Evolutionary conservation across 2,329 filamentous ascomycete species (phyloP), one percentile per base, ranked within the genome.

Genomic region (Monosporascus sp.): DNA sequence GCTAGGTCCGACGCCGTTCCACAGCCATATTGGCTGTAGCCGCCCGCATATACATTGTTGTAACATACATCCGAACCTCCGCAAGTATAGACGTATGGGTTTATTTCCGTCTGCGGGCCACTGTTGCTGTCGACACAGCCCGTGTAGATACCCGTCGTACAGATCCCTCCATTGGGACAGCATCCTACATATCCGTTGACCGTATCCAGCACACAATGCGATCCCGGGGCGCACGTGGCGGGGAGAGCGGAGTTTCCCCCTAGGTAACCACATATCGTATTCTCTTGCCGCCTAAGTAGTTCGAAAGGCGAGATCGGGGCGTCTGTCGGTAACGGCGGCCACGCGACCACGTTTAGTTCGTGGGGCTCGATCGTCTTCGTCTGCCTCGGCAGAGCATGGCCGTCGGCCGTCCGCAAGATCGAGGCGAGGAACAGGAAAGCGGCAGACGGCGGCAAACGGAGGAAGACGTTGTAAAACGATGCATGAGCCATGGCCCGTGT

Each of bases 241-340:
- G 80, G 78, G 31, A 82, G 66, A 24, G 68, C 66, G 1, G 74
- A 65, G 57, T 82, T 65, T 22, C 79, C 81, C 55, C 75, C 77
- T 61, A 85, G 73, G 65, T 76, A 85, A 43, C 81, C 81, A 60
- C 81, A 84, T 52, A 85, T 64, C 17, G 80, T 83, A 65, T 81
- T 81, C 25, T 66, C 62, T 54, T 77, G 72, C 39, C 75, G 73
- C 46, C 71, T 72, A 24, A 64, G 61, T 6, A 76, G 67, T 39
- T 70, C 67, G 41, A 62, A 65, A 43, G 68, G 67, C 48, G 67
- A 61, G 5, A 64, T 54, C 11, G 76, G 75, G 17, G 71, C 65
- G 3, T 71, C 69, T 11, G 78, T 78, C 1, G 75, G 72, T 7
- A 61, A 52, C 4, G 60, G 67, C 37, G 75, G 74, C 64, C 71